Evolutionary conservation across 164 flowering plant genomes (phyloP), one percentile per base, ranked within the genome.

Genomic region (Stephania japonica): DNA sequence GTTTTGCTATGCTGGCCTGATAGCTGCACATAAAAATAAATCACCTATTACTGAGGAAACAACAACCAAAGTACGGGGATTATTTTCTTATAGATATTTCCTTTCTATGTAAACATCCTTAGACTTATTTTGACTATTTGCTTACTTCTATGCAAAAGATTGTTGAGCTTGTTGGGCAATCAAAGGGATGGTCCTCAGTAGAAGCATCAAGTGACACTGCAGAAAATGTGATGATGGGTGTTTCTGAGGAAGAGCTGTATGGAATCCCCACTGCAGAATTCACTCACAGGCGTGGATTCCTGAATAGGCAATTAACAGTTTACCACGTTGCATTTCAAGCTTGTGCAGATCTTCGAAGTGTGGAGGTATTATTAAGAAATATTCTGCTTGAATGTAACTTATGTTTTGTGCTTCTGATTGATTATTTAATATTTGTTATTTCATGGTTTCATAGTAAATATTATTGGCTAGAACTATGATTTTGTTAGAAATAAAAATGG

Each of bases 1-100:
- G 84, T 95, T 89, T 78, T 93, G 95, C 80, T 91, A 93, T 85
- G 96, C 99, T 23, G 99, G 97, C 66, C 92, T 93, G 73, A 89
- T 95, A 78, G 53, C 88, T 75, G 99, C 94, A 38, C 90, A 90
- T 76, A 85, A 74, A 78, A 95, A 91, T 73, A 87, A 86, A 85
- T 76, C 13, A 43, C 91, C 97, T 65, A 11, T 76, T 62, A 27
- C 91, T 10, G 88, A 87, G 75, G 97, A 88, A 75, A 82, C 86
- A 70, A 76, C 87, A 72, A 27, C 82, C 56, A 93, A 91, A 78
- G 98, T 92, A 90, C 65, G 50, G 70, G 13, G 41, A 26, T 18
- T 38, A 19, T 59, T 18, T 59, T n/a, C 13, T 26, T 25, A 19
- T 23, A 47, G 14, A 14, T 26, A 42, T 78, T 10, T 76, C 14